Percentiles rank a stretch among this genome's conserved stretches.
phyloP scores from a whole-genome alignment of 148 eudicot genomes.

The Cornus florida region DNA sequence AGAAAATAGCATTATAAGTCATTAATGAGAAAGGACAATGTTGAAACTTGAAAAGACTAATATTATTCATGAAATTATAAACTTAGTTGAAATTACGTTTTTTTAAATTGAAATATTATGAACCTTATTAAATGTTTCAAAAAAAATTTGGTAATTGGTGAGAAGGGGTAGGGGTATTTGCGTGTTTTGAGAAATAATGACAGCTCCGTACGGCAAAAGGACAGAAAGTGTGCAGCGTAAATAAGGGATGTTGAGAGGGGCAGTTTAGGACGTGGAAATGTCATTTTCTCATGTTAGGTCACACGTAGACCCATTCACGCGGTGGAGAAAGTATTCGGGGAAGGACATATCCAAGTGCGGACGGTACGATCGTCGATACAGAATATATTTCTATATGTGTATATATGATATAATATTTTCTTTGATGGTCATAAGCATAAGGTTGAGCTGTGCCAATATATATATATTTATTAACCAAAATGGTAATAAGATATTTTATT shows the following conservation, averaged over 20 bases:
- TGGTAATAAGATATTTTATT: background rate
- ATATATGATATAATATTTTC: too few species aligned
- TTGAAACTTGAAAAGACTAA: too few species aligned
- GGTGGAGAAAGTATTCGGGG: constrained; percentile 69
- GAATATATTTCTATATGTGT: too few species aligned
- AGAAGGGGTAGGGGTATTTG: constrained; percentile 15
- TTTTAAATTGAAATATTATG: too few species aligned
- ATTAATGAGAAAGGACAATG: too few species aligned
- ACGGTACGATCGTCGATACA: constrained; percentile 27
- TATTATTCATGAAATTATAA: too few species aligned
- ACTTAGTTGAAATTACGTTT: too few species aligned
- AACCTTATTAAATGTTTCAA: too few species aligned
- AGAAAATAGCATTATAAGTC: too few species aligned
- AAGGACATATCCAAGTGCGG: constrained; percentile 50
- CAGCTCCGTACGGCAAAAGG: constrained; percentile 67
- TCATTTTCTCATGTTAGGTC: constrained; percentile 11
- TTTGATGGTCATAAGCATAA: too few species aligned
- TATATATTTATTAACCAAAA: too few species aligned
- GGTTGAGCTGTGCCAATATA: background rate
- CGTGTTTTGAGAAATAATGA: constrained; percentile 18
- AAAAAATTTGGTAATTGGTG: background rate
- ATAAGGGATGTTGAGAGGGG: constrained; percentile 22
- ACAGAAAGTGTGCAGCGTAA: constrained; percentile 44
- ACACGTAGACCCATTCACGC: constrained; percentile 36
- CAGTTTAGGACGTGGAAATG: constrained; percentile 17